A percentile compares a stretch with the other conserved stretches of the same genome.
These are phyloP conservation scores for Podaxis pistillaris DNA, from an alignment of 768 basidiomycete genomes.

Conservation along the genomic window DNA sequence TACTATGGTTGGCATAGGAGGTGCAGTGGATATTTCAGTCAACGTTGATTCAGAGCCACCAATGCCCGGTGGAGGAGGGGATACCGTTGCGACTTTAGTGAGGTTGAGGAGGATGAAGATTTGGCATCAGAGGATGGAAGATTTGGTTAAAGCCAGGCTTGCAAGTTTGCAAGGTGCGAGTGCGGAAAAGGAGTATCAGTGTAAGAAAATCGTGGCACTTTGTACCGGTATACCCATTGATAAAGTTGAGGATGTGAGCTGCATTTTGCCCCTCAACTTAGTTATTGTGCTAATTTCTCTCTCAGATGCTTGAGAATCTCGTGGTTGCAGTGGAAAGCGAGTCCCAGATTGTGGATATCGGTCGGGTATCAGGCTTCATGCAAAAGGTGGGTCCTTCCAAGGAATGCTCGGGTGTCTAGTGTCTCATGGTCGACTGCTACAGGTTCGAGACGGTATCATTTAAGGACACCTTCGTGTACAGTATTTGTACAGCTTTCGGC, in stretches of 20 bases:
- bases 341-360: conserved; percentile 75
- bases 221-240: conserved; percentile 87
- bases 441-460: conserved; percentile 66
- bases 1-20: conserved; percentile 63
- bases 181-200: conserved; percentile 88
- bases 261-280: conserved; percentile 11
- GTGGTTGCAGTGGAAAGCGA: conserved; percentile 89
- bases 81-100: conserved; percentile 61
- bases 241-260: conserved; percentile 84
- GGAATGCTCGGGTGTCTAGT: background rate
- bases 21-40: conserved; percentile 61
- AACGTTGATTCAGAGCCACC: conserved; percentile 74
- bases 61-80: conserved; percentile 47
- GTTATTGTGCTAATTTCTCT: conserved; percentile 17
- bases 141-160: conserved; percentile 68
- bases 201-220: conserved; percentile 86
- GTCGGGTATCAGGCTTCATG: conserved; percentile 88
- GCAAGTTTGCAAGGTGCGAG: conserved; percentile 72
- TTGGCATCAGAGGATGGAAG: conserved; percentile 83
- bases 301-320: conserved; percentile 80
- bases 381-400: conserved; percentile 58
- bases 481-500: conserved; percentile 16
- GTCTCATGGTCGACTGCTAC: background rate
- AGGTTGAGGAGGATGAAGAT: conserved; percentile 71
- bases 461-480: conserved; percentile 22